These are phyloP conservation scores for Hygrophoropsis aurantiaca DNA, from an alignment of 768 basidiomycete species.

Conservation along the genomic window DNA sequence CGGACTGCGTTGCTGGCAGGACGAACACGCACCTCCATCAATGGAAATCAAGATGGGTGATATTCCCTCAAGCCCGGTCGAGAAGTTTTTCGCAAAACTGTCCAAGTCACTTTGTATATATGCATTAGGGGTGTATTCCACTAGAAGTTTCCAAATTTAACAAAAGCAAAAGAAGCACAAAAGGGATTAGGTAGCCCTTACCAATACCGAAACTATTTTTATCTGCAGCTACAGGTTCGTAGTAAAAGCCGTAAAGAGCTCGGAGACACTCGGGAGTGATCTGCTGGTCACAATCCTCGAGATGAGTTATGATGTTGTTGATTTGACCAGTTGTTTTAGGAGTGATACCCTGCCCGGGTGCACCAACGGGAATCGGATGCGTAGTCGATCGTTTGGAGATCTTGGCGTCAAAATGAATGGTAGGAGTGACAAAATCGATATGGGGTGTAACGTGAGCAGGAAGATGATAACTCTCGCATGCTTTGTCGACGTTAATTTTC, in stretches of 20 bases:
- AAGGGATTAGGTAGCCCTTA: neutral
- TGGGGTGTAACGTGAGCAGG: slow-evolving; percentile 35
- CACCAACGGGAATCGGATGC: slow-evolving; percentile 3
- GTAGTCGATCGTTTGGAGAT: neutral
- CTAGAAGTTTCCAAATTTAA: slow-evolving; percentile 33
- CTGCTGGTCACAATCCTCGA: slow-evolving; percentile 27
- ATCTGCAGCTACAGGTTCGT: slow-evolving; percentile 39
- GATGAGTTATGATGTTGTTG: slow-evolving; percentile 9
- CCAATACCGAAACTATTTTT: slow-evolving; percentile 51
- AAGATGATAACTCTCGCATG: slow-evolving; percentile 32
- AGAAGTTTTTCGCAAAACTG: slow-evolving; percentile 32
- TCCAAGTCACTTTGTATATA: slow-evolving; percentile 40
- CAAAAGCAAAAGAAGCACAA: slow-evolving; percentile 1
- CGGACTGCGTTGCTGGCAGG: neutral
- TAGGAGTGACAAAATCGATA: slow-evolving; percentile 37
- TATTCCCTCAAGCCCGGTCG: slow-evolving; percentile 22
- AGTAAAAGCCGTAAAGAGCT: slow-evolving; percentile 49
- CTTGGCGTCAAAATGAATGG: slow-evolving; percentile 33
- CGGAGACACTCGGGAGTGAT: slow-evolving; percentile 55
- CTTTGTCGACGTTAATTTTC: slow-evolving; percentile 13
- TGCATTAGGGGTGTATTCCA: slow-evolving; percentile 46
- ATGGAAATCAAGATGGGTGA: slow-evolving; percentile 6
- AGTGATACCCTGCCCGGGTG: slow-evolving; percentile 1
- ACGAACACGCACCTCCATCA: slow-evolving; percentile 34
- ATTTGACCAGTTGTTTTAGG: slow-evolving; percentile 22